phyloP scores from a whole-genome alignment of 1,139 yeast species.

The Torulaspora globosa region DNA sequence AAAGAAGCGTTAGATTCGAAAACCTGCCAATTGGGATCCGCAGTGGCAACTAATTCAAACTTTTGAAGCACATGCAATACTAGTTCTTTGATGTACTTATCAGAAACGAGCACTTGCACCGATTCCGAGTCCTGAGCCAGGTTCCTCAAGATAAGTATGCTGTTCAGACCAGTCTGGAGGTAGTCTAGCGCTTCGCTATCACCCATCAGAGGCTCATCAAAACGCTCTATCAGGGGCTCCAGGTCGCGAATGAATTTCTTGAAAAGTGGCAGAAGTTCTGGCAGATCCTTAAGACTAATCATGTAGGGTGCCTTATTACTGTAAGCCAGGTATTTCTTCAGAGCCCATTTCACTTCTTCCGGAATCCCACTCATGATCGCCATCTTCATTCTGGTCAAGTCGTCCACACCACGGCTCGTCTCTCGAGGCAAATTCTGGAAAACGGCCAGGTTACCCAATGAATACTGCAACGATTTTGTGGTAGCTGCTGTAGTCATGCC shows the following conservation, averaged over 20 bases:
- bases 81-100: constrained; percentile 46
- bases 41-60: constrained; percentile 25
- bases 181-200: constrained; percentile 17
- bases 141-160: constrained; percentile 62
- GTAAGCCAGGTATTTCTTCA: constrained; percentile 40
- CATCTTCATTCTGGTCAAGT: constrained; percentile 53
- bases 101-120: constrained; percentile 71
- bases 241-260: constrained; percentile 24
- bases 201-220: constrained; percentile 27
- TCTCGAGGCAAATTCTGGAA: constrained; percentile 36
- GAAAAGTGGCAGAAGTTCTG: constrained; percentile 30
- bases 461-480: constrained; percentile 28
- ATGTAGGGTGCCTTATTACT: constrained; percentile 38
- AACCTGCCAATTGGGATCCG: constrained; percentile 20
- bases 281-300: constrained; percentile 31
- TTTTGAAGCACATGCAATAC: constrained; percentile 29
- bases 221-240: constrained; percentile 25
- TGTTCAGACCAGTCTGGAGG: constrained; percentile 33
- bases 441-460: constrained; percentile 32
- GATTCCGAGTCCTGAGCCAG: constrained; percentile 76
- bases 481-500: constrained; percentile 24
- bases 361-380: constrained; percentile 52
- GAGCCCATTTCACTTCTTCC: constrained; percentile 56
- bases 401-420: constrained; percentile 48
- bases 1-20: constrained; percentile 35